These are phyloP conservation scores for Coniferiporia weirii DNA, from an alignment of 1,284 basidiomycete species.

Conservation along the genomic window DNA sequence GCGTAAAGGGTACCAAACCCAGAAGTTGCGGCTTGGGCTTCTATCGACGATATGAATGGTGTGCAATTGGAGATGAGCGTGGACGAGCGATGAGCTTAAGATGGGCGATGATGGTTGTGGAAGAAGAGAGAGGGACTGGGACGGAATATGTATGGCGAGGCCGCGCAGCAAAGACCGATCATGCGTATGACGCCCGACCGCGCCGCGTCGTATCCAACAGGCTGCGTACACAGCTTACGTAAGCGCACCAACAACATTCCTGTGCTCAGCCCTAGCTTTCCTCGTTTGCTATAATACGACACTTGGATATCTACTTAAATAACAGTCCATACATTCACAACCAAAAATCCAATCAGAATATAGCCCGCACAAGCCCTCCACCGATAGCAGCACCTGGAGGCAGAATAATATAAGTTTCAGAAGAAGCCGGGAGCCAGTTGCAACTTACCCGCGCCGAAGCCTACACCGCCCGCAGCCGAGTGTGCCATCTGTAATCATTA, in stretches of 20 bases:
- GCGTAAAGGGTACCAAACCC: background rate
- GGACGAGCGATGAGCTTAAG: background rate
- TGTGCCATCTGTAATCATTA: slow-evolving; percentile 46
- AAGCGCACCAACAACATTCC: background rate
- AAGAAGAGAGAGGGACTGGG: background rate
- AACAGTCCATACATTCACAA: background rate
- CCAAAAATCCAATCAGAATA: slow-evolving; percentile 32
- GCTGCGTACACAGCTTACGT: background rate
- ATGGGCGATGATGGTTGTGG: background rate
- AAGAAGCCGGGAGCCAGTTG: background rate
- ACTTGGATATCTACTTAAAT: background rate
- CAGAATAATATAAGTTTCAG: background rate
- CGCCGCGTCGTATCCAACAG: background rate
- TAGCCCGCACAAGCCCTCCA: slow-evolving; percentile 32
- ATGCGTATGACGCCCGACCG: background rate
- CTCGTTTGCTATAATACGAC: too few relatives aligned
- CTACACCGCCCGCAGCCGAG: slow-evolving; percentile 65
- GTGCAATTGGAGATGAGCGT: too few relatives aligned
- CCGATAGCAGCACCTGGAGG: slow-evolving; percentile 46
- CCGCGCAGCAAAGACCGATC: background rate
- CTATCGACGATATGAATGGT: too few relatives aligned
- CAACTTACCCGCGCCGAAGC: slow-evolving; percentile 57
- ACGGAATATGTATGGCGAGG: background rate
- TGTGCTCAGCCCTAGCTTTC: background rate
- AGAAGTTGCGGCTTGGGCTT: background rate